Base-by-base conservation (phyloP, 192 early-diverging fungal genomes). In the Obelidium mucronatum region DNA sequence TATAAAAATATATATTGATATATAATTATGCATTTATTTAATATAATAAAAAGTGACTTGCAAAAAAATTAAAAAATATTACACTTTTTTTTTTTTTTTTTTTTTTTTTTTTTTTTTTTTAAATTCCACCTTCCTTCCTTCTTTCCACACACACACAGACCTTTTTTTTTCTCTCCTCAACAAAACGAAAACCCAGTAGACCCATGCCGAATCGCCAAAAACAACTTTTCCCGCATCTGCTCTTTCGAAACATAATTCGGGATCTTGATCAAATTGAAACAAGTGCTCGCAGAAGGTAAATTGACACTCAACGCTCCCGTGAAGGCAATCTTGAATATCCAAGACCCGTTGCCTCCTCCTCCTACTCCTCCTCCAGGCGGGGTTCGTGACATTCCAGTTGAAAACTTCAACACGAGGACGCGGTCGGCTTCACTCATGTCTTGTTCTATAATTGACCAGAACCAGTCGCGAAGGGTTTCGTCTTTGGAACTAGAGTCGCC, bases 181-280 rank as follows among this genome's bases (percentile, higher is more conserved):
- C 30, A 33, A 59, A 72, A 72, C 35, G 33, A 51, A 72, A 72
- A 72, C n/a, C 69, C 69, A 28, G 26, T 59, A 6, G 53, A 15
- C n/a, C 69, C 69, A 33, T 72, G 53, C 69, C 69, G 11, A 22
- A 72, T 30, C 15, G 69, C 69, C 52, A 59, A 42, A 22, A 72
- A n/a, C 24, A 72, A 28, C 34, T 72, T 72, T 30, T 72, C 69
- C 36, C 69, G 13, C 31, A 72, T n/a, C 69, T 58, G 53, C 11
- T 55, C 69, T 37, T 35, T 33, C 31, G 53, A 58, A 5, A 72
- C 55, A 72, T 72, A 72, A n/a, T 55, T 59, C n/a, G 69, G 69
- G 17, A 72, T 19, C 37, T 59, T 72, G 6, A 72, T 13, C 54
- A 58, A 40, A 36, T 72, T 72, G 34, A 72, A 72, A 59, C 69